phyloP scores from a whole-genome alignment of 2,329 filamentous ascomycete genomes.

The Fusarium marasasianum region DNA sequence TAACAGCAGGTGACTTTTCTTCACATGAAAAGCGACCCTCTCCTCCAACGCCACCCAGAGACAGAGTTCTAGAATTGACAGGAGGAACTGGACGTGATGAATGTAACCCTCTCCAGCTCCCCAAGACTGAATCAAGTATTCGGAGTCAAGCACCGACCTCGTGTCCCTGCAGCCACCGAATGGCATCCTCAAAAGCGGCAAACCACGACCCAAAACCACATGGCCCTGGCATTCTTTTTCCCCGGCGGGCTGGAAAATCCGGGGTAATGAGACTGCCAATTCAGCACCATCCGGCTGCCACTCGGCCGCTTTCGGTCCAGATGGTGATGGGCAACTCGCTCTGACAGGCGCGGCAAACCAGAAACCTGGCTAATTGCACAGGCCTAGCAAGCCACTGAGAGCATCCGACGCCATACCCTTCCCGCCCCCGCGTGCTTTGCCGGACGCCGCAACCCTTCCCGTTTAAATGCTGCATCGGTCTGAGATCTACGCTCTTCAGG shows the following conservation, averaged over 20 bases:
- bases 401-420: slow-evolving; percentile 11
- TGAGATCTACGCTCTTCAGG: slow-evolving; percentile 28
- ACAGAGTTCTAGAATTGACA: slow-evolving; percentile 21
- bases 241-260: slow-evolving; percentile 36
- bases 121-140: not conserved
- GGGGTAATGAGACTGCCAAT: slow-evolving; percentile 37
- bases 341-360: slow-evolving; percentile 41
- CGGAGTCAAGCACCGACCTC: not conserved
- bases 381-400: slow-evolving; percentile 33
- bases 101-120: slow-evolving; percentile 4
- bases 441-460: slow-evolving; percentile 30
- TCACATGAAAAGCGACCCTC: slow-evolving; percentile 19
- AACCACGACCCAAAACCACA: slow-evolving; percentile 14
- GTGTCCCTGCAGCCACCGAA: slow-evolving; percentile 28
- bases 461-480: slow-evolving; percentile 23
- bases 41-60: slow-evolving; percentile 25
- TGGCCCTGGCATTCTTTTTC: slow-evolving; percentile 35
- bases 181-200: slow-evolving; percentile 20
- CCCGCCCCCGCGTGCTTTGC: slow-evolving; percentile 33
- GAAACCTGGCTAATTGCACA: slow-evolving; percentile 27
- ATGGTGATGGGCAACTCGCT: slow-evolving; percentile 36
- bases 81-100: not conserved
- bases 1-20: slow-evolving; percentile 29
- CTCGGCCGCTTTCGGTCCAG: slow-evolving; percentile 23
- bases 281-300: slow-evolving; percentile 19